Percentiles rank a stretch among this genome's conserved stretches.
phyloP scores from a whole-genome alignment of 2,329 filamentous ascomycete genomes.

The Claviceps sp. region DNA sequence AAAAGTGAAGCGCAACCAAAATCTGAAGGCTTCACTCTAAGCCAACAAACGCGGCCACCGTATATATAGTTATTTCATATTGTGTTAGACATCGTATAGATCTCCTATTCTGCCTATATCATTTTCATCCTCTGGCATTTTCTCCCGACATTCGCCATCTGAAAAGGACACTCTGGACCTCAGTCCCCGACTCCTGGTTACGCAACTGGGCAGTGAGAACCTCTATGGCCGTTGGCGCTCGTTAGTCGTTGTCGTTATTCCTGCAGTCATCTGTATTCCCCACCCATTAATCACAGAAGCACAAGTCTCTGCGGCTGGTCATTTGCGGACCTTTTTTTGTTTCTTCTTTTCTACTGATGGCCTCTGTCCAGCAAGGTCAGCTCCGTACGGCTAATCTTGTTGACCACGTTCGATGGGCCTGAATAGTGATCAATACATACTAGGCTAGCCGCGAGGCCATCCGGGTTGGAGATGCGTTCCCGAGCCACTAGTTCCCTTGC shows the following conservation, averaged over 20 bases:
- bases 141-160: neutral
- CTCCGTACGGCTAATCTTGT: no score
- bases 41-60: neutral
- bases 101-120: neutral
- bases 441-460: no score
- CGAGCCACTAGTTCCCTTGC: no score
- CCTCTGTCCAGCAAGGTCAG: no score
- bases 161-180: neutral
- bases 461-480: no score
- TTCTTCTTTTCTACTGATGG: no score
- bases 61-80: neutral
- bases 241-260: neutral
- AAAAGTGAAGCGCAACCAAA: neutral
- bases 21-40: neutral
- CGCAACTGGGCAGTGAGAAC: neutral
- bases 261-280: neutral
- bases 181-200: neutral
- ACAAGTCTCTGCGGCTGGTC: no score
- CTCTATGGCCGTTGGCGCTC: constrained; percentile 1
- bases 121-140: neutral
- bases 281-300: no score
- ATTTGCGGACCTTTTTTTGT: no score
- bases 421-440: no score
- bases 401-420: no score
- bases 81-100: neutral